Evolutionary conservation across 192 early-diverging fungal genomes (phyloP).

Genomic region (Coemansia sp.): DNA sequence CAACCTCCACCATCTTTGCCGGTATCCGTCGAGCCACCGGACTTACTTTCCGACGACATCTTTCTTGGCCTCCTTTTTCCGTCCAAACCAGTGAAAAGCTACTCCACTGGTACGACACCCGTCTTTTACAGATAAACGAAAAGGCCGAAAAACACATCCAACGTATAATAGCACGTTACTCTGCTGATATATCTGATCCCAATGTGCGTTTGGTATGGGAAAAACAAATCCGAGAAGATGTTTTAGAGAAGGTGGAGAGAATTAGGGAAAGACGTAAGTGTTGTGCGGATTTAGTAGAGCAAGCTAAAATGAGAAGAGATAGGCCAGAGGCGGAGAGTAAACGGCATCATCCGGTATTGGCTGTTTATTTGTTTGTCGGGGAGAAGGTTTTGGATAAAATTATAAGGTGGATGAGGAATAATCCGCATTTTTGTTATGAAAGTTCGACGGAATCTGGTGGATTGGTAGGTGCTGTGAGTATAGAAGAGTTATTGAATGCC

Average conservation of each 20-base stretch:
- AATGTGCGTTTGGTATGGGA: constrained; percentile 37
- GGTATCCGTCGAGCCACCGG: constrained; percentile 40
- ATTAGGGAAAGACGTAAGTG: constrained; percentile 13
- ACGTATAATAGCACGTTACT: constrained; percentile 6
- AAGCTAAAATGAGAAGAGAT: constrained; percentile 4
- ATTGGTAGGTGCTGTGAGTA: constrained; percentile 4
- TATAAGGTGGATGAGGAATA: constrained; percentile 20
- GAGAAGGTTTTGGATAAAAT: constrained; percentile 26
- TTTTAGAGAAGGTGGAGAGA: constrained; percentile 20
- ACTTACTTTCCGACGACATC: constrained; percentile 23
- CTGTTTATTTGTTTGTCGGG: constrained; percentile 23
- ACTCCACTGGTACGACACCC: constrained; percentile 38
- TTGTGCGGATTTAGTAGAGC: constrained; percentile 8
- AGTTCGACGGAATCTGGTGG: not conserved
- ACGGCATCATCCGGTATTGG: constrained; percentile 17
- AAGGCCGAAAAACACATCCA: constrained; percentile 20
- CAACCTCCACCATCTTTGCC: constrained; percentile 31
- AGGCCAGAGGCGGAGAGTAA: not conserved
- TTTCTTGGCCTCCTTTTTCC: constrained; percentile 21
- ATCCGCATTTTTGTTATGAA: constrained; percentile 31
- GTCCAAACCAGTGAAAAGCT: constrained; percentile 8
- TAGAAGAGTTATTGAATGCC: constrained; percentile 16
- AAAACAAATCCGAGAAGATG: constrained; percentile 26
- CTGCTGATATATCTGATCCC: constrained; percentile 13
- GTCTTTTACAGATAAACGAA: constrained; percentile 20